Conservation (phyloP, 805 yeast species). For the Candida vaughaniae region DNA sequence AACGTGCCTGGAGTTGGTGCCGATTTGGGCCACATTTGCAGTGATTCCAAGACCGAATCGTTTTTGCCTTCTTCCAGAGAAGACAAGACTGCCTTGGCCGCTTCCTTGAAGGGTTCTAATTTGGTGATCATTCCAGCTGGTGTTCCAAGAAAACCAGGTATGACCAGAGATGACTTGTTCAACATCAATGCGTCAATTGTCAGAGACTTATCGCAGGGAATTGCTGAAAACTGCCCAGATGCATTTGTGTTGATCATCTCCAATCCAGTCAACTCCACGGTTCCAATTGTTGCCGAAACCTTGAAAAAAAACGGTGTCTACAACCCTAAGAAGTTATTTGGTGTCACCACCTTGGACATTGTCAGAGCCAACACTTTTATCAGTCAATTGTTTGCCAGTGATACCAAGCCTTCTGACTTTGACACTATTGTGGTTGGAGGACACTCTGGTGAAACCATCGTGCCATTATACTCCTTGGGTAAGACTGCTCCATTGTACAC, state of each 20-base stretch:
- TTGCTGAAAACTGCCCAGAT: slow-evolving; percentile 68
- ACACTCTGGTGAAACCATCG: slow-evolving; percentile 93
- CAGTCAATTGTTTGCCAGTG: slow-evolving; percentile 50
- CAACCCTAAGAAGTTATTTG: slow-evolving; percentile 73
- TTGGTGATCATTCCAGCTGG: slow-evolving; percentile 76
- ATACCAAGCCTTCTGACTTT: slow-evolving; percentile 49
- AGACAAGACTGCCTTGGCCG: slow-evolving; percentile 45
- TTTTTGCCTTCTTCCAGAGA: slow-evolving; percentile 58
- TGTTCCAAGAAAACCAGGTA: slow-evolving; percentile 91
- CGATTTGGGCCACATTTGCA: slow-evolving; percentile 80
- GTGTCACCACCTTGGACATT: slow-evolving; percentile 85
- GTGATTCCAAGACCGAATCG: slow-evolving; percentile 59
- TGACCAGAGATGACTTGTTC: slow-evolving; percentile 90
- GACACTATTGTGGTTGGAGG: slow-evolving; percentile 86
- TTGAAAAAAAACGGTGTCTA: slow-evolving; percentile 65
- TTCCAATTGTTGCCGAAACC: slow-evolving; percentile 83
- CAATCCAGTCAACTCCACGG: slow-evolving; percentile 92
- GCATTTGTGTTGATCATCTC: slow-evolving; percentile 83
- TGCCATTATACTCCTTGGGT: slow-evolving; percentile 68
- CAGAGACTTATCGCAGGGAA: slow-evolving; percentile 67
- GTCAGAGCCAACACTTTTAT: slow-evolving; percentile 85
- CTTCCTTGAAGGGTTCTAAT: slow-evolving; percentile 45
- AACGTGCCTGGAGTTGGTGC: slow-evolving; percentile 85
- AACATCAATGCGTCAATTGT: slow-evolving; percentile 82
- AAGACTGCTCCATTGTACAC: slow-evolving; percentile 30